A percentile compares a stretch with the other conserved stretches of the same genome.
These are phyloP conservation scores for Teratosphaeria zuluensis DNA, from an alignment of 2,329 filamentous ascomycete genomes.

Conservation along the genomic window DNA sequence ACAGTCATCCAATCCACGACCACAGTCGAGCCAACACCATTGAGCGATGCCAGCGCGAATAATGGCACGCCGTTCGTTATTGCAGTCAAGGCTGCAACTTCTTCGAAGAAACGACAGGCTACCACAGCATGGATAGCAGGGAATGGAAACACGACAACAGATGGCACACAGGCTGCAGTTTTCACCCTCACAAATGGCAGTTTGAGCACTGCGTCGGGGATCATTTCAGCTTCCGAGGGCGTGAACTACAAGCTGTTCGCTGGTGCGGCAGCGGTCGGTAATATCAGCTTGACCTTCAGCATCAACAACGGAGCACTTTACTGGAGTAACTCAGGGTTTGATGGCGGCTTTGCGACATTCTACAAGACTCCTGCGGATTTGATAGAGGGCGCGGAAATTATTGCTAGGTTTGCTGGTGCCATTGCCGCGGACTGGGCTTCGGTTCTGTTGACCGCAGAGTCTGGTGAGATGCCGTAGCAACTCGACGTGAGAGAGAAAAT, in stretches of 20 bases:
- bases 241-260: conserved; percentile 19
- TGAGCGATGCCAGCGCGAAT: conserved; percentile 20
- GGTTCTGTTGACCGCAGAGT: conserved; percentile 17
- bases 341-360: conserved; percentile 22
- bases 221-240: conserved; percentile 15
- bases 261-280: conserved; percentile 9
- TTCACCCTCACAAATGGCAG: conserved; percentile 22
- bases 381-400: conserved; percentile 18
- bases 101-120: conserved; percentile 14
- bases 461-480: conserved; percentile 7
- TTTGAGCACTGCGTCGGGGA: conserved; percentile 14
- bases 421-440: conserved; percentile 19
- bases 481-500: not conserved
- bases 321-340: conserved; percentile 26
- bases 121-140: conserved; percentile 18
- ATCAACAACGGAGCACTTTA: conserved; percentile 17
- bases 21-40: conserved; percentile 18
- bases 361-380: conserved; percentile 19
- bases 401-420: conserved; percentile 21
- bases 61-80: conserved; percentile 24
- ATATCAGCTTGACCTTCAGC: conserved; percentile 22
- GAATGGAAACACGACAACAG: conserved; percentile 26
- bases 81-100: conserved; percentile 10
- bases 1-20: conserved; percentile 22
- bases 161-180: conserved; percentile 18